phyloP scores from a whole-genome alignment of 805 yeast genomes.

The Candida alai region DNA sequence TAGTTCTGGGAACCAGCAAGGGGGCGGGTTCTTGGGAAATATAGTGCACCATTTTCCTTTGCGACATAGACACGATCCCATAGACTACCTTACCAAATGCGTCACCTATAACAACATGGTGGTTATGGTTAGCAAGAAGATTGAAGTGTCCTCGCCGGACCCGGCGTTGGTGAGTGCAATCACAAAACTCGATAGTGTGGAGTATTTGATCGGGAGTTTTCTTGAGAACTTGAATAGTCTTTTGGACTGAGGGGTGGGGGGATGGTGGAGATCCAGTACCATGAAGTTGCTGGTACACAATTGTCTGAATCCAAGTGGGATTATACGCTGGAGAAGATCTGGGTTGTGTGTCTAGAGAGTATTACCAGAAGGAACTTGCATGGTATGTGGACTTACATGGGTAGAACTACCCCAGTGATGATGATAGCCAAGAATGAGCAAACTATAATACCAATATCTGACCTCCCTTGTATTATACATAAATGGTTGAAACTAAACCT shows the following conservation, averaged over 20 bases:
- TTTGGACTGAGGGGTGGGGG: not conserved
- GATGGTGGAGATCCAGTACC: too few relatives aligned
- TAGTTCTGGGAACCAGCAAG: slow-evolving; percentile 6
- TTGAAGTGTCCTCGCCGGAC: slow-evolving; percentile 62
- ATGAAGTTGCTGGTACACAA: too few relatives aligned
- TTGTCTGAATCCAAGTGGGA: too few relatives aligned
- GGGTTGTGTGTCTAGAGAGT: too few relatives aligned
- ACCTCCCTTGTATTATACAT: too few relatives aligned
- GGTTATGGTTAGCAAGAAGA: slow-evolving; percentile 56
- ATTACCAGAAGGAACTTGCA: too few relatives aligned
- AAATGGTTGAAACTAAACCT: too few relatives aligned
- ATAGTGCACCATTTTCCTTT: slow-evolving; percentile 25
- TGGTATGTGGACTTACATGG: too few relatives aligned
- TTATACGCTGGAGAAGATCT: too few relatives aligned
- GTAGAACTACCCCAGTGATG: too few relatives aligned
- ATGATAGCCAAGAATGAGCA: too few relatives aligned
- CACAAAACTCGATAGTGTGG: slow-evolving; percentile 61
- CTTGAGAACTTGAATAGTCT: slow-evolving; percentile 15
- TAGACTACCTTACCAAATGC: slow-evolving; percentile 58
- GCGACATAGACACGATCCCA: slow-evolving; percentile 30
- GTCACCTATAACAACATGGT: slow-evolving; percentile 57
- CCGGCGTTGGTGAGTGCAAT: slow-evolving; percentile 61
- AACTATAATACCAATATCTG: too few relatives aligned
- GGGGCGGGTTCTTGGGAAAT: slow-evolving; percentile 14
- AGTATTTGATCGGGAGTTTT: slow-evolving; percentile 41